Evolutionary conservation across 352 stramenopile species (phyloP), one percentile per base, ranked within the genome.

Genomic region (Globisporangium camurandrum): DNA sequence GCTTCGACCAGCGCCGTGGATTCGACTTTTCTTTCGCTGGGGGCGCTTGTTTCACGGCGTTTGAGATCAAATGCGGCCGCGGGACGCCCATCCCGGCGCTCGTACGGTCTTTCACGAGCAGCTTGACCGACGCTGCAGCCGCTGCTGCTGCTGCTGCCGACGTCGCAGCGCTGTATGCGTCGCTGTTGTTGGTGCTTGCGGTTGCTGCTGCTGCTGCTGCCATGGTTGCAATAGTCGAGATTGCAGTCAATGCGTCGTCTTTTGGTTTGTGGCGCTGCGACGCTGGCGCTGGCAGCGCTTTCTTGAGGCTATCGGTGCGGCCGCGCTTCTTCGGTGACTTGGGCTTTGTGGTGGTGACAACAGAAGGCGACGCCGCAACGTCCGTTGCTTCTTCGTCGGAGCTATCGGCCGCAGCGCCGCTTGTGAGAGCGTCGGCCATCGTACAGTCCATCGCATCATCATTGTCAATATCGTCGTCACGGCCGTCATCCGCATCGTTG

Each of bases 11-110:
- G 28, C 82, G 56, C 40, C 82, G 56, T 14, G 82, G 82, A 46
- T 93, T 93, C 26, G 79, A 91, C 46, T 93, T 93, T 41, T 93
- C 82, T 45, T 90, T 88, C 26, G 79, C 79, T 1, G 79, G 79
- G 11, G 82, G 78, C 17, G 82, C 76, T 43, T 86, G 78, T 44
- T 91, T 88, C 11, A 91, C 74, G 0, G 76, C 76, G 30, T 84
- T 88, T 16, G 75, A 61, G 44, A 90, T 90, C 48, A 86, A 67
- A 50, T 86, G 76, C 2, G 75, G 71, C 34, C 71, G 70, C 20
- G 79, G 74, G 16, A 84, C 68, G 30, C 79, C 79, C 70, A 90
- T 86, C n/a, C 71, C 76, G 28, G 64, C 80, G 6, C 79, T 74
- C 28, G 68, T 83, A 59, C 79, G 79, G 56, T 90, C 79, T 63